phyloP scores from a whole-genome alignment of 352 stramenopile genomes.

The Pythium coloratum region DNA sequence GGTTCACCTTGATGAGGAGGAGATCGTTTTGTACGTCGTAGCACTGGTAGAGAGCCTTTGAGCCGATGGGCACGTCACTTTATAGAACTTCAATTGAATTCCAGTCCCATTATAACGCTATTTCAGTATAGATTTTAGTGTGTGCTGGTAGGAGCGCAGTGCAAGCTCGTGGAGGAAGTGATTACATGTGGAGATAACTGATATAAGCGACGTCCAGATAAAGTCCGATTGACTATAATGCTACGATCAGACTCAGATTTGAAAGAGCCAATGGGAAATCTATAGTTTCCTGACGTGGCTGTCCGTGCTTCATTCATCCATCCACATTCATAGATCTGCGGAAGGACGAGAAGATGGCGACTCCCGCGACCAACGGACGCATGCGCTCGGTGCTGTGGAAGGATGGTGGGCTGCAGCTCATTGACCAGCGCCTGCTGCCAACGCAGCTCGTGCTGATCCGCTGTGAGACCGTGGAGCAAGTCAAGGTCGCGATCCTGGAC shows the following conservation, averaged over 20 bases:
- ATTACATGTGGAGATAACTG: too few relatives aligned
- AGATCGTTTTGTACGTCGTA: too few relatives aligned
- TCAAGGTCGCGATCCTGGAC: constrained; percentile 59
- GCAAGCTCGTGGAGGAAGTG: too few relatives aligned
- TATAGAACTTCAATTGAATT: too few relatives aligned
- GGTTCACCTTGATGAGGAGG: too few relatives aligned
- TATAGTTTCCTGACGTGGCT: constrained; percentile 25
- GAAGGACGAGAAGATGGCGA: constrained; percentile 16
- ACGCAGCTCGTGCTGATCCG: constrained; percentile 63
- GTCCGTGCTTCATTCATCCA: constrained; percentile 1
- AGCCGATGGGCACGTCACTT: too few relatives aligned
- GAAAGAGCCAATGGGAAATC: constrained; percentile 6
- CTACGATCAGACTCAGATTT: constrained; percentile 1
- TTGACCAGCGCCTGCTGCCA: constrained; percentile 76
- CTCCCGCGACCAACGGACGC: constrained; percentile 35
- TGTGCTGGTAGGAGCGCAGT: too few relatives aligned
- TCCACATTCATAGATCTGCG: background rate
- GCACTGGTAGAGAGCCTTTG: too few relatives aligned
- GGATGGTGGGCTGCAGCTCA: constrained; percentile 62
- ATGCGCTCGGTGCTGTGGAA: constrained; percentile 76
- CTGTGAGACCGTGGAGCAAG: constrained; percentile 62
- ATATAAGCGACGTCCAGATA: too few relatives aligned
- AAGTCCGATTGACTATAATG: too few relatives aligned
- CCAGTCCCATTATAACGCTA: too few relatives aligned
- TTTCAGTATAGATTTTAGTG: too few relatives aligned